Conservation (phyloP, 2,329 filamentous ascomycete genomes). For the Alternaria rosae region DNA sequence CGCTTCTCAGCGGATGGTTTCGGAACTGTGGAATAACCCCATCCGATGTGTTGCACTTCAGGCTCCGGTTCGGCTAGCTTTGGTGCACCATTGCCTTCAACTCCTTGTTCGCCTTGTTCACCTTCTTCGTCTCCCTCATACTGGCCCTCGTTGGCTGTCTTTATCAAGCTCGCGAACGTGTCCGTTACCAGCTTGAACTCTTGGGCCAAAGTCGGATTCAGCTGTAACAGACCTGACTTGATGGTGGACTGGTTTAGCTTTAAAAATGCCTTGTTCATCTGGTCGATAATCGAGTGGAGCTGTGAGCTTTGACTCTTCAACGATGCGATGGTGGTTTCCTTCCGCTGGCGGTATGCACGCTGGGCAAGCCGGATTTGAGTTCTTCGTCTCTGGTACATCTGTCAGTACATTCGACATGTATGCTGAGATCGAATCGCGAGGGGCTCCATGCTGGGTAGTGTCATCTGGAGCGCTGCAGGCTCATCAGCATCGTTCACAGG, state of each 20-base stretch:
- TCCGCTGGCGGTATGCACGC: constrained; percentile 82
- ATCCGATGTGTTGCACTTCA: constrained; percentile 30
- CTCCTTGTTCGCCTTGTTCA: constrained; percentile 39
- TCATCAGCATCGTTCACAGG: neutral
- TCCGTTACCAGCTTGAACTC: constrained; percentile 66
- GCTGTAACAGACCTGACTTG: constrained; percentile 64
- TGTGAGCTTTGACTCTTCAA: constrained; percentile 74
- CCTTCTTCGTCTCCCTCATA: constrained; percentile 38
- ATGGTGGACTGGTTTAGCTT: constrained; percentile 70
- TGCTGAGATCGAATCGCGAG: neutral
- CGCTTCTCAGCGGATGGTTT: neutral
- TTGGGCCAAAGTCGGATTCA: constrained; percentile 64
- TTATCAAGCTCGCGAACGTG: constrained; percentile 65
- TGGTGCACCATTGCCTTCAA: constrained; percentile 9
- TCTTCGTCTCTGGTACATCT: constrained; percentile 68
- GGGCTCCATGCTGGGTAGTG: neutral
- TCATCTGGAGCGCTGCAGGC: neutral
- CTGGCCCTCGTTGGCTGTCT: constrained; percentile 50
- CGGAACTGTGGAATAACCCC: constrained; percentile 31
- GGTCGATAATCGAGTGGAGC: constrained; percentile 73
- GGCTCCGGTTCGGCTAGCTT: constrained; percentile 12
- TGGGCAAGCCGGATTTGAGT: constrained; percentile 90
- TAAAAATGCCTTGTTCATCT: constrained; percentile 76
- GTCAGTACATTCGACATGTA: constrained; percentile 17
- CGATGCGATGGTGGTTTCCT: constrained; percentile 79